Conservation (phyloP, 2,329 filamentous ascomycete genomes). For the Xylogone sp. region DNA sequence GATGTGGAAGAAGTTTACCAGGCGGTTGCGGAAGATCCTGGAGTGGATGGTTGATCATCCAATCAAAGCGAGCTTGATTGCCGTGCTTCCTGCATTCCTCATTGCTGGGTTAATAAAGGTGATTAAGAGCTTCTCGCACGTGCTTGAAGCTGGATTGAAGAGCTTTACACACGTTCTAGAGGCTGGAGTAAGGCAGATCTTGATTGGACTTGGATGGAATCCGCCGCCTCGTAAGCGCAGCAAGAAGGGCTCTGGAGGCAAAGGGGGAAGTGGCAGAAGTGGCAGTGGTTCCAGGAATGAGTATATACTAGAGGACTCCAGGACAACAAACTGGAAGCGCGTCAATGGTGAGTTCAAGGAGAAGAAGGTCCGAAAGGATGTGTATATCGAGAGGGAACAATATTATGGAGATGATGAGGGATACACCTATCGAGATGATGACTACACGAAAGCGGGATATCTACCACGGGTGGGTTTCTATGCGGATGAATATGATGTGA, state of each 20-base stretch:
- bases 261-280: background rate
- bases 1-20: constrained; percentile 13
- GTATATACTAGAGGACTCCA: background rate
- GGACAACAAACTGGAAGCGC: background rate
- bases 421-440: background rate
- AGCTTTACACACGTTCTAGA: constrained; percentile 5
- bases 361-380: background rate
- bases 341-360: background rate
- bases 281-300: constrained; percentile 2
- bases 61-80: constrained; percentile 17
- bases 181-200: constrained; percentile 4
- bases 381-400: background rate
- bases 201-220: constrained; percentile 3
- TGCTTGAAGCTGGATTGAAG: constrained; percentile 1
- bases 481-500: background rate
- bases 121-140: constrained; percentile 7
- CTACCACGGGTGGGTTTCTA: background rate
- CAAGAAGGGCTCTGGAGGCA: constrained; percentile 1
- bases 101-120: constrained; percentile 11
- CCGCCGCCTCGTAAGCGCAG: constrained; percentile 1
- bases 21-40: constrained; percentile 11
- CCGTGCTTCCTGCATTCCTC: constrained; percentile 19
- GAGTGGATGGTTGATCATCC: constrained; percentile 20
- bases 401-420: background rate
- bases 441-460: background rate